Conservation (phyloP, 2,329 filamentous ascomycete species). For the Shiraia sp. region DNA sequence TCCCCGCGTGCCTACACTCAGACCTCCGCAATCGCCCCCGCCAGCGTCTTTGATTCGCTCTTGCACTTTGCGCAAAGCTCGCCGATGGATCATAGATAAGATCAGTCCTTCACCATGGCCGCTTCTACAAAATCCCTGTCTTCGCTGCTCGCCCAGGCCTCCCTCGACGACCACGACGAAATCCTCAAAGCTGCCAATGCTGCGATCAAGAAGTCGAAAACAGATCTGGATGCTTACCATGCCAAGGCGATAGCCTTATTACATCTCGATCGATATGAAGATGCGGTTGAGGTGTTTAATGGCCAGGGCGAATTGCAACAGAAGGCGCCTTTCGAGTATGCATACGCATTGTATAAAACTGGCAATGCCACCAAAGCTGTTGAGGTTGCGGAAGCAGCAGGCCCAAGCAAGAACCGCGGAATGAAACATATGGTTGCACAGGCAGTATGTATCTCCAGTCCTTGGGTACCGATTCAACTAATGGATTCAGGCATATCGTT, state of each 20-base stretch:
- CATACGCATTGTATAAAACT: slow-evolving; percentile 83
- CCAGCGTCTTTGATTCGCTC: slow-evolving; percentile 7
- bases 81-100: slow-evolving; percentile 30
- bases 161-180: slow-evolving; percentile 73
- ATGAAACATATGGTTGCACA: slow-evolving; percentile 65
- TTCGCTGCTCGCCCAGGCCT: slow-evolving; percentile 60
- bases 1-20: slow-evolving; percentile 30
- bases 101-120: slow-evolving; percentile 39
- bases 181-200: slow-evolving; percentile 67
- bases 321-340: slow-evolving; percentile 68
- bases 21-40: slow-evolving; percentile 26
- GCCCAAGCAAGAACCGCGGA: slow-evolving; percentile 48
- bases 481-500: slow-evolving; percentile 64
- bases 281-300: slow-evolving; percentile 71
- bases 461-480: slow-evolving; percentile 9
- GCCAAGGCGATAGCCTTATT: slow-evolving; percentile 75
- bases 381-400: slow-evolving; percentile 50
- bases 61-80: slow-evolving; percentile 2
- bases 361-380: slow-evolving; percentile 70
- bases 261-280: slow-evolving; percentile 80
- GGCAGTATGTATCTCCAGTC: slow-evolving; percentile 50
- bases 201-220: slow-evolving; percentile 61
- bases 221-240: slow-evolving; percentile 64
- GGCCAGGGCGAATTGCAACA: slow-evolving; percentile 64
- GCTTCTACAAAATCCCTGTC: slow-evolving; percentile 53